phyloP scores from a whole-genome alignment of 2,329 filamentous ascomycete species.

The Pezizomycotina sp. region DNA sequence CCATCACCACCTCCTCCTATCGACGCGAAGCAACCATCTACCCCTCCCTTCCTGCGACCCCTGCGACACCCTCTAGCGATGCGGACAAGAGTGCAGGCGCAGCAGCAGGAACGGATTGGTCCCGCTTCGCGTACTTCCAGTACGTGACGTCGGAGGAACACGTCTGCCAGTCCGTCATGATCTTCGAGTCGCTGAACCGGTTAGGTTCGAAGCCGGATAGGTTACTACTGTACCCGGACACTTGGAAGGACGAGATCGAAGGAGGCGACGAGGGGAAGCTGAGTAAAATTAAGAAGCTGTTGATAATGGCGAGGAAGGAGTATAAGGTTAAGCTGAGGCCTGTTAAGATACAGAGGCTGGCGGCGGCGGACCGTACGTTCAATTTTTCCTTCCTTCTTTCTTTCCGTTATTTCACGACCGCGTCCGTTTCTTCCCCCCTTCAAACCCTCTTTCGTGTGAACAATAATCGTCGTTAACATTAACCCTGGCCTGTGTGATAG shows the following conservation, averaged over 20 bases:
- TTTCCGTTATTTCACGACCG: slow-evolving; percentile 1
- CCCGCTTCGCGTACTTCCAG: slow-evolving; percentile 35
- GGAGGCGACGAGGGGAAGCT: too few species aligned
- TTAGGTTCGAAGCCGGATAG: slow-evolving; percentile 33
- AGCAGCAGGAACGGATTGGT: slow-evolving; percentile 30
- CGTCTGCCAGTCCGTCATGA: slow-evolving; percentile 38
- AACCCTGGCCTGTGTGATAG: slow-evolving; percentile 29
- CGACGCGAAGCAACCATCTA: too few species aligned
- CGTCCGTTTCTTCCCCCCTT: neutral
- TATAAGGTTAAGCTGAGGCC: slow-evolving; percentile 34
- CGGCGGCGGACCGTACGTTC: neutral
- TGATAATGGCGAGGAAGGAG: slow-evolving; percentile 32
- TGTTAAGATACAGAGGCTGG: slow-evolving; percentile 31
- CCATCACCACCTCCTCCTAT: too few species aligned
- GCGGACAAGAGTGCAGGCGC: slow-evolving; percentile 20
- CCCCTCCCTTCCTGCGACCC: slow-evolving; percentile 22
- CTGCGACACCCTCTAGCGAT: slow-evolving; percentile 16
- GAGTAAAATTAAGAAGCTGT: slow-evolving; percentile 28
- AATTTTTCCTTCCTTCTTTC: neutral
- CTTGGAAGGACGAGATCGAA: slow-evolving; percentile 29
- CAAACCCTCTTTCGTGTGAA: neutral
- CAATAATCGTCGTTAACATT: too few species aligned
- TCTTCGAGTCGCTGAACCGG: slow-evolving; percentile 33
- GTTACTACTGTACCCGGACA: slow-evolving; percentile 34
- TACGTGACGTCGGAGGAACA: slow-evolving; percentile 36